These are phyloP conservation scores for Pythium sp. DNA, from an alignment of 352 stramenopile species.

Conservation along the genomic window DNA sequence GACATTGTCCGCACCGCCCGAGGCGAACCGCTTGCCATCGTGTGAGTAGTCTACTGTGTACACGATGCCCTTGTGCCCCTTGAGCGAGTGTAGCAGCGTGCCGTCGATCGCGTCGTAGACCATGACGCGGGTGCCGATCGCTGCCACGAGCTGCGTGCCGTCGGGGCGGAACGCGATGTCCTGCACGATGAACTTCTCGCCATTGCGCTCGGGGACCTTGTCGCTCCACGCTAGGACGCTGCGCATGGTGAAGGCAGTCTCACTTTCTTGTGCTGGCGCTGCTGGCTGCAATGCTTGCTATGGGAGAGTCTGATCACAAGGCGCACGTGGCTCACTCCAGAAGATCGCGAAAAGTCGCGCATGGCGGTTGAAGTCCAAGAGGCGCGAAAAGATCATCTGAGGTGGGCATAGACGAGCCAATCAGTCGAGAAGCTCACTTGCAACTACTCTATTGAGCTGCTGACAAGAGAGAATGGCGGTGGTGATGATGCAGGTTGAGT, in stretches of 20 bases:
- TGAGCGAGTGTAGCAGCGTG: constrained; percentile 90
- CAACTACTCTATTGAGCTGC: background rate
- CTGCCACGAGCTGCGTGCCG: constrained; percentile 86
- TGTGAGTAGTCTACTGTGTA: constrained; percentile 91
- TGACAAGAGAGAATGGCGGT: background rate
- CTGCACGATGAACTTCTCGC: constrained; percentile 82
- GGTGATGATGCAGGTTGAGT: background rate
- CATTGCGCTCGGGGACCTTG: constrained; percentile 86
- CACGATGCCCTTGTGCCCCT: constrained; percentile 89
- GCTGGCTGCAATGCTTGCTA: background rate
- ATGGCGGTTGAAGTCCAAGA: constrained; percentile 14
- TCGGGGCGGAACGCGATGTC: constrained; percentile 91
- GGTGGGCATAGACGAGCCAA: constrained; percentile 2
- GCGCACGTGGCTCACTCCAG: background rate
- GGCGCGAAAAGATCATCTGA: constrained; percentile 22
- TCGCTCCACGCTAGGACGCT: constrained; percentile 82
- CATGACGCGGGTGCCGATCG: constrained; percentile 89
- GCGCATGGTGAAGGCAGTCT: constrained; percentile 44
- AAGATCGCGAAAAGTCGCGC: constrained; percentile 51
- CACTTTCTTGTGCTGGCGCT: background rate
- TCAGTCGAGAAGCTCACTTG: background rate
- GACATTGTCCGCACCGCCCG: constrained; percentile 91
- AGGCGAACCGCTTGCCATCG: constrained; percentile 92
- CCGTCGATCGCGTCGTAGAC: constrained; percentile 91
- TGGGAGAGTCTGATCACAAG: background rate